Percentiles rank a stretch among this genome's conserved stretches.
Conservation (phyloP, 768 basidiomycete genomes). For the Psilocybe subaeruginosa region DNA sequence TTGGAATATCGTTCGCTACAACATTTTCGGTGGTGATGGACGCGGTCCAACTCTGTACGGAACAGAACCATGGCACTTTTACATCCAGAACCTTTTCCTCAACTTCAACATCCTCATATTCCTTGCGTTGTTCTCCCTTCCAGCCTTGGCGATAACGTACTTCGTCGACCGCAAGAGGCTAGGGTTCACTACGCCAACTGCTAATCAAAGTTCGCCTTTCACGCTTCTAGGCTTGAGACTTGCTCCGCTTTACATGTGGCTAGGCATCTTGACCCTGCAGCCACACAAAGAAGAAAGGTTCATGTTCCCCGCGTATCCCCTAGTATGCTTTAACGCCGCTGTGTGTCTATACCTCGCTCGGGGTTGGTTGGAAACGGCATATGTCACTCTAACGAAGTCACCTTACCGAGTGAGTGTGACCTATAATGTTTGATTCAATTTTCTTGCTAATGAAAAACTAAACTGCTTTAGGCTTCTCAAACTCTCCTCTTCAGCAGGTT, state of each 20-base stretch:
- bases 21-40: constrained; percentile 79
- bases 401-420: constrained; percentile 72
- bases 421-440: background rate
- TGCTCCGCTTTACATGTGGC: constrained; percentile 93
- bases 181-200: constrained; percentile 49
- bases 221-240: constrained; percentile 76
- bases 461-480: constrained; percentile 65
- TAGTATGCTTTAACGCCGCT: constrained; percentile 94
- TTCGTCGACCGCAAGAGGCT: constrained; percentile 77
- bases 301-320: constrained; percentile 92
- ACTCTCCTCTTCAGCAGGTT: constrained; percentile 74
- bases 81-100: constrained; percentile 84
- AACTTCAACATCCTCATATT: constrained; percentile 92
- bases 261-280: constrained; percentile 76
- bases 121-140: constrained; percentile 81
- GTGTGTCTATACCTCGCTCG: constrained; percentile 83
- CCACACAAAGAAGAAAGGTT: constrained; percentile 99
- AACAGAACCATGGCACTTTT: constrained; percentile 85
- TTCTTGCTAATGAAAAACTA: background rate
- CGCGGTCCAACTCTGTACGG: constrained; percentile 95
- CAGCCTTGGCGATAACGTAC: constrained; percentile 76
- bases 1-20: constrained; percentile 94
- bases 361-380: constrained; percentile 83
- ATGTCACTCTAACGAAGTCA: constrained; percentile 76
- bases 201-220: constrained; percentile 78